A percentile compares a stretch with the other conserved stretches of the same genome.
phyloP scores from a whole-genome alignment of 2,329 filamentous ascomycete species.

The Chaetoscypha palmicola region DNA sequence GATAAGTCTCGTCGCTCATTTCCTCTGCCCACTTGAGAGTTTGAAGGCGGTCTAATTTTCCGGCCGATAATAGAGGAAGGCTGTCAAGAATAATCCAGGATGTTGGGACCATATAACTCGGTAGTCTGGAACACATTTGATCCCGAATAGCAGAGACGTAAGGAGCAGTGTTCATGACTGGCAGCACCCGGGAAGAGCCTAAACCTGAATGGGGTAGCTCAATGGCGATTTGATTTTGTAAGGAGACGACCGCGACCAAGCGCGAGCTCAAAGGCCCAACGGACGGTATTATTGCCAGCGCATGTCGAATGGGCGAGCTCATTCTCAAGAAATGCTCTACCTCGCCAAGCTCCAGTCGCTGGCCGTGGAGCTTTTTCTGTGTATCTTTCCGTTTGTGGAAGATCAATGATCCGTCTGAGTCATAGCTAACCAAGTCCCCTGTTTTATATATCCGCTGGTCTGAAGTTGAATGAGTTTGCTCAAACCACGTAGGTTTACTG shows the following conservation, averaged over 20 bases:
- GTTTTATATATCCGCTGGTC: conserved; percentile 49
- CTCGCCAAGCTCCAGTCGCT: conserved; percentile 56
- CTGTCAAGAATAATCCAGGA: conserved; percentile 8
- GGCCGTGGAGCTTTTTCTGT: conserved; percentile 57
- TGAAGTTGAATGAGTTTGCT: neutral
- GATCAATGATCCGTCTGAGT: conserved; percentile 39
- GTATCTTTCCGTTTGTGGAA: conserved; percentile 56
- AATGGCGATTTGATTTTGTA: neutral
- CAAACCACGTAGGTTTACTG: conserved; percentile 1
- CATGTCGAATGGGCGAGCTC: conserved; percentile 6
- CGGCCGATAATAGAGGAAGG: conserved; percentile 8
- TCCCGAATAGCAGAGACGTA: conserved; percentile 4
- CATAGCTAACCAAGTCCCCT: conserved; percentile 39
- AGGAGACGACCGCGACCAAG: conserved; percentile 6
- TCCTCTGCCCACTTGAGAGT: conserved; percentile 5
- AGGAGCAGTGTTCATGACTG: neutral
- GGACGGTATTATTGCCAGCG: conserved; percentile 6
- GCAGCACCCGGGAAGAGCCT: neutral
- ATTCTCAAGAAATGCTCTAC: conserved; percentile 33
- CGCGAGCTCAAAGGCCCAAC: conserved; percentile 5
- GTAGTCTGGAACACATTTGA: conserved; percentile 1
- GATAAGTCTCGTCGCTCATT: conserved; percentile 3
- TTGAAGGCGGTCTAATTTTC: conserved; percentile 8
- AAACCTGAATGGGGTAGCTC: neutral
- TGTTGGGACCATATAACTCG: conserved; percentile 12